These are phyloP conservation scores for Paralagenidium karlingii DNA, from an alignment of 352 stramenopile species.

Conservation along the genomic window DNA sequence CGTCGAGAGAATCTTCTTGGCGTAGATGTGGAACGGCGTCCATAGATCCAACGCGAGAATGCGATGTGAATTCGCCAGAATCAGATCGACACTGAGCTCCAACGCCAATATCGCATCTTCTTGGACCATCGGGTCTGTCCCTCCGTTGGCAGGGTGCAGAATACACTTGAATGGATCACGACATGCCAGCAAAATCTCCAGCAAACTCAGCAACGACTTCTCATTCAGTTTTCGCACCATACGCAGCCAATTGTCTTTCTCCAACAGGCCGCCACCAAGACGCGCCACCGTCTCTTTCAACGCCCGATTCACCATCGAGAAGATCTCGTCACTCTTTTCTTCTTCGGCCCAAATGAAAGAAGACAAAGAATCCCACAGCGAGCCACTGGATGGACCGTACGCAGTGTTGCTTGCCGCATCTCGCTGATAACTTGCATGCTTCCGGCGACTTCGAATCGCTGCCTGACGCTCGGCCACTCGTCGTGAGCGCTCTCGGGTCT, in stretches of 20 bases:
- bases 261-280: constrained; percentile 56
- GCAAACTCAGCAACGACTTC: constrained; percentile 34
- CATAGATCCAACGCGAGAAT: constrained; percentile 61
- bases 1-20: constrained; percentile 58
- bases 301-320: constrained; percentile 68
- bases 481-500: constrained; percentile 63
- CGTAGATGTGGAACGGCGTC: constrained; percentile 73
- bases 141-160: constrained; percentile 24
- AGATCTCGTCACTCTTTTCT: constrained; percentile 66
- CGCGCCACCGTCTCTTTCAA: constrained; percentile 59
- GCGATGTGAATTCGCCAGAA: constrained; percentile 73
- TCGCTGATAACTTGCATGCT: constrained; percentile 38
- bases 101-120: constrained; percentile 82
- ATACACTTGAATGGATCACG: constrained; percentile 73
- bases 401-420: constrained; percentile 17
- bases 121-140: constrained; percentile 76
- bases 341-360: constrained; percentile 78
- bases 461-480: constrained; percentile 70
- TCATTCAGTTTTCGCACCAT: constrained; percentile 70
- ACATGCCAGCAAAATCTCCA: constrained; percentile 66
- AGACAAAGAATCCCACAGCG: constrained; percentile 71
- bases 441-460: constrained; percentile 70
- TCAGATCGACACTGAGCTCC: constrained; percentile 72
- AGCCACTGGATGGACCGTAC: constrained; percentile 26
- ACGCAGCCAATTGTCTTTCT: constrained; percentile 80